These are phyloP conservation scores for Rhynchosporium agropyri DNA, from an alignment of 2,329 filamentous ascomycete species.

Conservation along the genomic window DNA sequence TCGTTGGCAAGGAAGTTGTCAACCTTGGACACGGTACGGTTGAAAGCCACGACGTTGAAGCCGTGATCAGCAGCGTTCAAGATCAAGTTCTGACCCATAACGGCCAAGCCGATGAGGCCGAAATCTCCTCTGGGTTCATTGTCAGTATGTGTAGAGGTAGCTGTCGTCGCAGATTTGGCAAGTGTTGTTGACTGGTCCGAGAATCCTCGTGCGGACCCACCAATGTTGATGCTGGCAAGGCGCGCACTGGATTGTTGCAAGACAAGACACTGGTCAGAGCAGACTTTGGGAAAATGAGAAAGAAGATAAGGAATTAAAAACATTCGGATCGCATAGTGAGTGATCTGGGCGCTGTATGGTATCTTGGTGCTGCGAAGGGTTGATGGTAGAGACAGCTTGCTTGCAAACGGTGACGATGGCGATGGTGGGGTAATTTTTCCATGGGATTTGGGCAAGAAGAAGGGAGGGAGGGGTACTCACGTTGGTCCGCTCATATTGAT, in stretches of 20 bases:
- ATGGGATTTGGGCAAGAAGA: constrained; percentile 24
- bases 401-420: constrained; percentile 30
- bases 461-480: constrained; percentile 55
- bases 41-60: constrained; percentile 97
- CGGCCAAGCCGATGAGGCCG: constrained; percentile 89
- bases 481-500: constrained; percentile 49
- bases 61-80: constrained; percentile 87
- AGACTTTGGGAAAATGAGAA: constrained; percentile 16
- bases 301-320: not conserved
- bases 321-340: constrained; percentile 4
- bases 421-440: constrained; percentile 41
- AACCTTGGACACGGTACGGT: constrained; percentile 98
- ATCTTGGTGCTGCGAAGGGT: not conserved
- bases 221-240: constrained; percentile 73
- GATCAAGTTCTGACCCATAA: constrained; percentile 89
- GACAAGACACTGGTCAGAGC: constrained; percentile 25
- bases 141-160: constrained; percentile 35
- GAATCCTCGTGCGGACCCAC: constrained; percentile 49
- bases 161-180: not conserved
- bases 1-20: constrained; percentile 90
- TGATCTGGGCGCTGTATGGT: not conserved
- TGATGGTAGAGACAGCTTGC: constrained; percentile 12
- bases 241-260: constrained; percentile 61
- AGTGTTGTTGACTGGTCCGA: constrained; percentile 10
- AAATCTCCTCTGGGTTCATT: constrained; percentile 62